Conservation (phyloP, 176 grass and related monocot species). For the Cenchrus purpureus region DNA sequence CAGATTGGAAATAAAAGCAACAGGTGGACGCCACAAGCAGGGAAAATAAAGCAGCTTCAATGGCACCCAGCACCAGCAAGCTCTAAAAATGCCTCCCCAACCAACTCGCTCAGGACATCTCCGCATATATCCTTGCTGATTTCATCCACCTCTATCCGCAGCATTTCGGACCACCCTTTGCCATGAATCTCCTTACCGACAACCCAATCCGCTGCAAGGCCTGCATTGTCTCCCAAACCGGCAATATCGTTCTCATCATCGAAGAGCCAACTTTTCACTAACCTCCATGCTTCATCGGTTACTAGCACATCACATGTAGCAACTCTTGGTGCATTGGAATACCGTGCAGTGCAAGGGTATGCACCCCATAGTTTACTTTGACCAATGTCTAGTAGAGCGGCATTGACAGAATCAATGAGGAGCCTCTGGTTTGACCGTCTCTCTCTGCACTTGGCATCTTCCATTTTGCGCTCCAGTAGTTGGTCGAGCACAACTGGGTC, state of each 20-base stretch:
- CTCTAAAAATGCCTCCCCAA: slow-evolving; percentile 67
- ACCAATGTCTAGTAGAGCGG: slow-evolving; percentile 69
- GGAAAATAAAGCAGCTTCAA: slow-evolving; percentile 43
- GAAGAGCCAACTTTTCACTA: slow-evolving; percentile 69
- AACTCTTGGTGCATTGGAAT: background rate
- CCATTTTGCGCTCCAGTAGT: slow-evolving; percentile 68
- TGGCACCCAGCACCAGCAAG: slow-evolving; percentile 41
- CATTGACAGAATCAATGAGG: slow-evolving; percentile 84
- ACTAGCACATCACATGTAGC: slow-evolving; percentile 41
- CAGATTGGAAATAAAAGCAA: slow-evolving; percentile 62
- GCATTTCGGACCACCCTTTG: slow-evolving; percentile 56
- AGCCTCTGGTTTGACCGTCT: slow-evolving; percentile 78
- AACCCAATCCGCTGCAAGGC: slow-evolving; percentile 50
- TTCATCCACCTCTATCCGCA: slow-evolving; percentile 72
- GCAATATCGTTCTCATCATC: slow-evolving; percentile 40
- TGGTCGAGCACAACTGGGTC: slow-evolving; percentile 62
- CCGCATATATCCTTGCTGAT: slow-evolving; percentile 76
- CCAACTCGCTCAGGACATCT: slow-evolving; percentile 64
- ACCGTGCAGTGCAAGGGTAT: slow-evolving; percentile 53
- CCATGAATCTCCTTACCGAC: slow-evolving; percentile 68
- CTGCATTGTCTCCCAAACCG: slow-evolving; percentile 36
- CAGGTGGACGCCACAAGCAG: slow-evolving; percentile 51
- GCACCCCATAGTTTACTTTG: slow-evolving; percentile 52
- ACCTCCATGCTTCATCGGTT: slow-evolving; percentile 54
- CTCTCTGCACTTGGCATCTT: slow-evolving; percentile 72